Evolutionary conservation across 2,329 filamentous ascomycete species (phyloP).

Genomic region (Juglanconis oblonga): DNA sequence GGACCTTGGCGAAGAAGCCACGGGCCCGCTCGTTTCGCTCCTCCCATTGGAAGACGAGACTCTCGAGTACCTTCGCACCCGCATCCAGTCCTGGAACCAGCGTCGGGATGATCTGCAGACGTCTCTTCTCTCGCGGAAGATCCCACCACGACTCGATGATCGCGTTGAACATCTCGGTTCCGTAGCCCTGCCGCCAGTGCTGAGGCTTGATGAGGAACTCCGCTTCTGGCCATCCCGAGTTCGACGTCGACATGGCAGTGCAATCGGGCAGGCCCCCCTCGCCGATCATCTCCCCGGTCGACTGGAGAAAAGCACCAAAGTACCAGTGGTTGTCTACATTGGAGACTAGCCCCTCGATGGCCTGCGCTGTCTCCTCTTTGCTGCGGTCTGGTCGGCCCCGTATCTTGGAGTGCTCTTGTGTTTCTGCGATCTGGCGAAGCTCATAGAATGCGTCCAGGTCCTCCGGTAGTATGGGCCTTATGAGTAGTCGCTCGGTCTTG

Average conservation of each 20-base stretch:
- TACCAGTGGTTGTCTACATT: conserved; percentile 19
- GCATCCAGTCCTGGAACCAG: background rate
- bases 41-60: conserved; percentile 12
- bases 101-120: conserved; percentile 8
- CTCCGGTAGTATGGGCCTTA: conserved; percentile 11
- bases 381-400: conserved; percentile 15
- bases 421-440: conserved; percentile 10
- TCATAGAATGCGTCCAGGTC: conserved; percentile 18
- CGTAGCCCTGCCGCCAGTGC: conserved; percentile 15
- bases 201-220: conserved; percentile 13
- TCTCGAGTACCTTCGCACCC: conserved; percentile 8
- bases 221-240: conserved; percentile 14
- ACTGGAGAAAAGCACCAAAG: conserved; percentile 25
- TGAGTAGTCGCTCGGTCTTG: conserved; percentile 16
- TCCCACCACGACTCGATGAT: conserved; percentile 16
- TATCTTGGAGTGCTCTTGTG: conserved; percentile 8
- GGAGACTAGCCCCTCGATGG: conserved; percentile 1
- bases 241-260: conserved; percentile 9
- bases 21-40: background rate
- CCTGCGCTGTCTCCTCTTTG: conserved; percentile 8
- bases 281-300: conserved; percentile 27
- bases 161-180: conserved; percentile 14
- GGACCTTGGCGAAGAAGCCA: conserved; percentile 11
- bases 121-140: conserved; percentile 14
- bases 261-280: conserved; percentile 25